phyloP scores from a whole-genome alignment of 73 alveolate species.

The Symbiodinium natans region DNA sequence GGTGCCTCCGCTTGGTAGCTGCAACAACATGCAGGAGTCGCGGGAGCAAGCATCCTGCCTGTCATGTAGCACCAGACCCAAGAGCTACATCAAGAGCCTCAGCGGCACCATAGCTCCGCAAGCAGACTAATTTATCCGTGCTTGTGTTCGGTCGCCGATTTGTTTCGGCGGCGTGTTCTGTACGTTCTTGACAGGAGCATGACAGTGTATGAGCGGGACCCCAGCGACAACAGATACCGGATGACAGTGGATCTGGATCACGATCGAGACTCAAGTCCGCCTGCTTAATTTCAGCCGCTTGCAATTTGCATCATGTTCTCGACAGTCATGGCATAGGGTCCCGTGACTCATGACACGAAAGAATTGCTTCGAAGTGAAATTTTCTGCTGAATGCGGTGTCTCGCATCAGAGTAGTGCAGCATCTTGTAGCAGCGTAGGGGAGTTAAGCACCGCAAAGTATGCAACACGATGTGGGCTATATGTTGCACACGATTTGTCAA shows the following conservation, averaged over 20 bases:
- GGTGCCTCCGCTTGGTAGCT: too few relatives aligned
- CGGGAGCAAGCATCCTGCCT: not conserved
- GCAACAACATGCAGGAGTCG: not conserved
- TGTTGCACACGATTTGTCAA: too few relatives aligned
- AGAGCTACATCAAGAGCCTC: conserved; percentile 1
- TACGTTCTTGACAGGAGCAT: not conserved
- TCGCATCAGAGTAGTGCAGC: too few relatives aligned
- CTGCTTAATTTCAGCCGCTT: not conserved
- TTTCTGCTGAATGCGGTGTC: too few relatives aligned
- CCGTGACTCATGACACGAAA: too few relatives aligned
- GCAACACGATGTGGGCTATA: too few relatives aligned
- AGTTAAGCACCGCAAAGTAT: too few relatives aligned
- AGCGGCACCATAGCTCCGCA: not conserved
- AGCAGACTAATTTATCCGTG: not conserved
- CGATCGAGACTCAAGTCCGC: not conserved
- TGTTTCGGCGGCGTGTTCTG: not conserved
- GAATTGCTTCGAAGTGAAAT: too few relatives aligned
- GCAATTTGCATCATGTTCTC: not conserved
- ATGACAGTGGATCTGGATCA: not conserved
- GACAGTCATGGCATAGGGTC: not conserved
- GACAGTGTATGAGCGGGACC: conserved; percentile 16
- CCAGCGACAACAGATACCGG: not conserved
- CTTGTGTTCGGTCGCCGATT: not conserved
- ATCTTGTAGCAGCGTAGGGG: too few relatives aligned
- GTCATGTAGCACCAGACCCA: conserved; percentile 7